Evolutionary conservation across 306 rosid species (phyloP).

Genomic region (Dryas octopetala): DNA sequence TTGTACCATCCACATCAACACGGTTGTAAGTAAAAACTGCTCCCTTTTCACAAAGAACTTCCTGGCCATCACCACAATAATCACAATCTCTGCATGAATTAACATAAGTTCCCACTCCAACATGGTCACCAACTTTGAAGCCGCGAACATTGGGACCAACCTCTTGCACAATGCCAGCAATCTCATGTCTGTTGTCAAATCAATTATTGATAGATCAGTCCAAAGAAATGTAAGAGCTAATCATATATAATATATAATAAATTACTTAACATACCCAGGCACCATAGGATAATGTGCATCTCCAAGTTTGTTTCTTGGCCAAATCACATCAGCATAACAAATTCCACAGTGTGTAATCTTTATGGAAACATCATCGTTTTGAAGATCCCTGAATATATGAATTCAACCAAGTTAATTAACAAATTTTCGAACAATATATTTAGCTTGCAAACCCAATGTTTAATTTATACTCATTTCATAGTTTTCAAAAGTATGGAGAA

Average conservation of each 20-base stretch:
- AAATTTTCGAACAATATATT: too few species aligned
- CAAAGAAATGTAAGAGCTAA: neutral
- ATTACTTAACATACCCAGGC: conserved; percentile 11
- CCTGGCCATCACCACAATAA: conserved; percentile 52
- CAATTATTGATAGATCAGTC: neutral
- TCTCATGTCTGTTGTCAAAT: conserved; percentile 63
- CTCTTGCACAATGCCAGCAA: conserved; percentile 64
- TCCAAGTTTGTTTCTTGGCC: too few species aligned
- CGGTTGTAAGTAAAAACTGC: conserved; percentile 41
- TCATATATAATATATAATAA: neutral
- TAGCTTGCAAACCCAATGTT: too few species aligned
- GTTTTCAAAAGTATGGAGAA: too few species aligned
- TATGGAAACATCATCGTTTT: too few species aligned
- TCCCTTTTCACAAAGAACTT: conserved; percentile 50
- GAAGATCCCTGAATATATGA: too few species aligned
- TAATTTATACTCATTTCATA: too few species aligned
- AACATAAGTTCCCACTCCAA: conserved; percentile 72
- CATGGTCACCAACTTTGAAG: conserved; percentile 73
- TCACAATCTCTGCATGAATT: conserved; percentile 78
- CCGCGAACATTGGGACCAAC: conserved; percentile 56
- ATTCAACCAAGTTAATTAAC: too few species aligned
- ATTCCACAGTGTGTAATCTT: too few species aligned
- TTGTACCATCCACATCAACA: conserved; percentile 62
- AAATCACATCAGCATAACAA: too few species aligned
- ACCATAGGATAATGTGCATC: too few species aligned